These are phyloP conservation scores for Knoxdaviesia proteae DNA, from an alignment of 2,329 filamentous ascomycete genomes.

Conservation along the genomic window DNA sequence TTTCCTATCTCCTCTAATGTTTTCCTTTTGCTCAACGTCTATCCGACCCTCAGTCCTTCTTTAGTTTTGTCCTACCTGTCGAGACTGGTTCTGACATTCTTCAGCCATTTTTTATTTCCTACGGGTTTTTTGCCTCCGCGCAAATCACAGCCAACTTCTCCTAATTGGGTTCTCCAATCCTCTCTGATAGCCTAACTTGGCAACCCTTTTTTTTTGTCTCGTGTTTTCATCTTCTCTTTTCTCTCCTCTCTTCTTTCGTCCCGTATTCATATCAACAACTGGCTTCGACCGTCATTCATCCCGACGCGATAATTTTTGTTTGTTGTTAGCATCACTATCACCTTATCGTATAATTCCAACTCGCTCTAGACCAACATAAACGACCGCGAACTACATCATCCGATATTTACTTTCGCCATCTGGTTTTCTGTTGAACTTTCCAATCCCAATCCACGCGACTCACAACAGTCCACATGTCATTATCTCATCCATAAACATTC, in stretches of 20 bases:
- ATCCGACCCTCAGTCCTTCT: conserved; percentile 2
- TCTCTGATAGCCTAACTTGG: neutral
- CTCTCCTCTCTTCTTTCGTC: conserved; percentile 2
- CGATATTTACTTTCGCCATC: neutral
- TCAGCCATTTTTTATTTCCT: conserved; percentile 3
- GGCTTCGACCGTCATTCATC: too few relatives aligned
- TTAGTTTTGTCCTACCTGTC: conserved; percentile 1
- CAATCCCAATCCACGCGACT: too few relatives aligned
- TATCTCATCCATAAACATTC: neutral
- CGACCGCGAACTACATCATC: too few relatives aligned
- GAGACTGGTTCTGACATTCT: conserved; percentile 5
- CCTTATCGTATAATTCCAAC: too few relatives aligned
- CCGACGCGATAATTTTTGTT: too few relatives aligned
- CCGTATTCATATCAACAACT: too few relatives aligned
- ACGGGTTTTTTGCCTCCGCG: neutral
- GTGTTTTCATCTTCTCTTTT: conserved; percentile 3
- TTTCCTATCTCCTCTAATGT: too few relatives aligned
- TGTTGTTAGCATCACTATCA: too few relatives aligned
- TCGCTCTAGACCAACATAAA: too few relatives aligned
- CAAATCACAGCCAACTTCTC: neutral
- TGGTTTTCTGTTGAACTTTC: neutral
- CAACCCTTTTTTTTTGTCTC: conserved; percentile 2
- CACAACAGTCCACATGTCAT: too few relatives aligned
- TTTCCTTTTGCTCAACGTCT: conserved; percentile 4
- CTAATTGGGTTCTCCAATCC: neutral